These are phyloP conservation scores for Nemania sp. DNA, from an alignment of 2,329 filamentous ascomycete species.

Conservation along the genomic window DNA sequence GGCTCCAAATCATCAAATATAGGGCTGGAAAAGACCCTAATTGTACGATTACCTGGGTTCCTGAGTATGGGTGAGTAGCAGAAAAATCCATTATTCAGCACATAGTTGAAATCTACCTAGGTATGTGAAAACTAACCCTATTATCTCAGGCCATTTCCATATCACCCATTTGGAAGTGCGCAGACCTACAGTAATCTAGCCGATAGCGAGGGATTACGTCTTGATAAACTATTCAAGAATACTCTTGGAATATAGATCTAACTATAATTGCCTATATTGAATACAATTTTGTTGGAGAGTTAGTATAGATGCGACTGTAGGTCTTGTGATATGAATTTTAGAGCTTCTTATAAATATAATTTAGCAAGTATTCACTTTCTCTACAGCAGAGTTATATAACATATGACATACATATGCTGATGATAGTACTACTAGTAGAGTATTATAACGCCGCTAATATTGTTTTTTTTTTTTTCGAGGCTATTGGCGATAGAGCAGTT, in stretches of 20 bases:
- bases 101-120: background rate
- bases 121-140: background rate
- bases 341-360: too few relatives aligned
- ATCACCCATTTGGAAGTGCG: slow-evolving; percentile 13
- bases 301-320: too few relatives aligned
- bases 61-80: slow-evolving; percentile 21
- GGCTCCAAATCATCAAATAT: slow-evolving; percentile 9
- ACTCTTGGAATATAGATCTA: slow-evolving; percentile 3
- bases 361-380: too few relatives aligned
- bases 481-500: too few relatives aligned
- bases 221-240: slow-evolving; percentile 19
- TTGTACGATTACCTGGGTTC: slow-evolving; percentile 19
- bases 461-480: too few relatives aligned
- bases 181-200: slow-evolving; percentile 14
- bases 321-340: too few relatives aligned
- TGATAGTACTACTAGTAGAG: too few relatives aligned
- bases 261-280: too few relatives aligned
- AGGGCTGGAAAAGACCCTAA: slow-evolving; percentile 4
- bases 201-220: slow-evolving; percentile 11
- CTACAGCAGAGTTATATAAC: too few relatives aligned
- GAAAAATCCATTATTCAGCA: background rate
- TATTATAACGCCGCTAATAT: too few relatives aligned
- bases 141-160: slow-evolving; percentile 9
- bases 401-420: too few relatives aligned
- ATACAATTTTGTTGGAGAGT: too few relatives aligned